These are phyloP conservation scores for Pleurotus ostreatus DNA, from an alignment of 768 basidiomycete species.

Conservation along the genomic window DNA sequence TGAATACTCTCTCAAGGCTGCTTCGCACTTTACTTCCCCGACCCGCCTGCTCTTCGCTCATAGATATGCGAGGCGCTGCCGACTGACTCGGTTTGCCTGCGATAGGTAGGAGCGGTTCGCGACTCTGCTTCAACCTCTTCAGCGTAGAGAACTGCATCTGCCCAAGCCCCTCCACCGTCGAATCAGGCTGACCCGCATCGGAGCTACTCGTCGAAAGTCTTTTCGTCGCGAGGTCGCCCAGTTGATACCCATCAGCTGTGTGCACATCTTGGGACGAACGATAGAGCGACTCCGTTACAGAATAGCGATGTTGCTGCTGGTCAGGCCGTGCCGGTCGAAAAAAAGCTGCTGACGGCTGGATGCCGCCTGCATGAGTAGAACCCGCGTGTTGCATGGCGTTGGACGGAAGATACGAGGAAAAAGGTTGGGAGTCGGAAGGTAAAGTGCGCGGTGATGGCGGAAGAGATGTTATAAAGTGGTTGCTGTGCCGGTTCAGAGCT, in stretches of 20 bases:
- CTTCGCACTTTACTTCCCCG: slow-evolving; percentile 41
- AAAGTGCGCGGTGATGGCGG: not conserved
- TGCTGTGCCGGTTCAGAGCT: slow-evolving; percentile 10
- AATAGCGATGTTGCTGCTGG: slow-evolving; percentile 39
- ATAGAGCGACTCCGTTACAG: slow-evolving; percentile 33
- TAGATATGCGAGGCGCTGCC: slow-evolving; percentile 21
- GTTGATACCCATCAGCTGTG: slow-evolving; percentile 29
- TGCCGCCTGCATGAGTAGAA: slow-evolving; percentile 66
- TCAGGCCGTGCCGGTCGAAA: slow-evolving; percentile 66
- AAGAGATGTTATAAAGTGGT: slow-evolving; percentile 13
- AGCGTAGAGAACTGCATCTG: slow-evolving; percentile 26
- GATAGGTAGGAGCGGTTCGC: slow-evolving; percentile 69
- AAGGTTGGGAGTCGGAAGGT: slow-evolving; percentile 1
- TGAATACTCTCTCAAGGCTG: slow-evolving; percentile 59
- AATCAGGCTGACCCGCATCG: slow-evolving; percentile 27
- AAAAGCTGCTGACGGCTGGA: slow-evolving; percentile 76
- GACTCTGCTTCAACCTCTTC: slow-evolving; percentile 56
- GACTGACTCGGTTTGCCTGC: slow-evolving; percentile 24
- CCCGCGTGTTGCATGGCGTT: slow-evolving; percentile 17
- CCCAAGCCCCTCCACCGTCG: slow-evolving; percentile 4
- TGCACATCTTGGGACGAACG: slow-evolving; percentile 24
- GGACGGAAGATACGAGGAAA: slow-evolving; percentile 14
- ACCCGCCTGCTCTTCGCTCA: slow-evolving; percentile 3
- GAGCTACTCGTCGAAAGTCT: slow-evolving; percentile 35
- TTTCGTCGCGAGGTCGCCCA: slow-evolving; percentile 31